Conservation (phyloP, 1,284 basidiomycete genomes). For the Sporisorium scitamineum region DNA sequence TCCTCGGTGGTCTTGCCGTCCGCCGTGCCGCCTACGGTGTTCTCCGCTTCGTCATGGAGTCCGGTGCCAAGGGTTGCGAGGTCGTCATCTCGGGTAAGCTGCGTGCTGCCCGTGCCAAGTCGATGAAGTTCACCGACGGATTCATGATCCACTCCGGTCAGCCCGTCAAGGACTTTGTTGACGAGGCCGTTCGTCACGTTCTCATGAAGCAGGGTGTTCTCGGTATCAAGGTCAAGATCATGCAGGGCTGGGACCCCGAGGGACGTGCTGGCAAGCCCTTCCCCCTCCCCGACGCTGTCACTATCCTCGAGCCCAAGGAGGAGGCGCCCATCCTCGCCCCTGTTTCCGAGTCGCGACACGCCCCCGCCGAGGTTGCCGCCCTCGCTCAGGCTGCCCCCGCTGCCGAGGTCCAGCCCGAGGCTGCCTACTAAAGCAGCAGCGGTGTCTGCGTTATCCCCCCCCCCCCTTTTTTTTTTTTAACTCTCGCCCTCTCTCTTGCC, state of each 20-base stretch:
- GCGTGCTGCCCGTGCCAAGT: constrained; percentile 99
- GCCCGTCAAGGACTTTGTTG: constrained; percentile 94
- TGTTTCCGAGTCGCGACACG: constrained; percentile 66
- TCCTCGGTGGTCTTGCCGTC: constrained; percentile 98
- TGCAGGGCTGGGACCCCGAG: constrained; percentile 92
- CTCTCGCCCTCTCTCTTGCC: constrained; percentile 50
- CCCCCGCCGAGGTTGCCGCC: constrained; percentile 53
- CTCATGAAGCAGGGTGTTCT: constrained; percentile 98
- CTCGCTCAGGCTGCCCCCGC: constrained; percentile 46
- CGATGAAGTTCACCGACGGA: constrained; percentile 99
- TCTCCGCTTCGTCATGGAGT: constrained; percentile 99
- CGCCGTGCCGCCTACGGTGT: constrained; percentile 99
- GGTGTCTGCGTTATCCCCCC: constrained; percentile 9
- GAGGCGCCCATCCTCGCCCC: constrained; percentile 72
- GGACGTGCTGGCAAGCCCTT: constrained; percentile 84
- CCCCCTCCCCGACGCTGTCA: constrained; percentile 95
- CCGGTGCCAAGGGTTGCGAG: constrained; percentile 99
- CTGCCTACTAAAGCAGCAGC: constrained; percentile 50
- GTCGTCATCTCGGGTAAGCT: constrained; percentile 99
- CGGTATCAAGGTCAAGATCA: constrained; percentile 99
- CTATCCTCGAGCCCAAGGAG: constrained; percentile 84
- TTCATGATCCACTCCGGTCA: constrained; percentile 99
- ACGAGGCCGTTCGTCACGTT: constrained; percentile 98
- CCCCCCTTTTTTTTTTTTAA: too few species aligned
- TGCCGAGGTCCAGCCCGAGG: constrained; percentile 60